Evolutionary conservation across 306 rosid genomes (phyloP).

Genomic region (Dryas alaskensis): DNA sequence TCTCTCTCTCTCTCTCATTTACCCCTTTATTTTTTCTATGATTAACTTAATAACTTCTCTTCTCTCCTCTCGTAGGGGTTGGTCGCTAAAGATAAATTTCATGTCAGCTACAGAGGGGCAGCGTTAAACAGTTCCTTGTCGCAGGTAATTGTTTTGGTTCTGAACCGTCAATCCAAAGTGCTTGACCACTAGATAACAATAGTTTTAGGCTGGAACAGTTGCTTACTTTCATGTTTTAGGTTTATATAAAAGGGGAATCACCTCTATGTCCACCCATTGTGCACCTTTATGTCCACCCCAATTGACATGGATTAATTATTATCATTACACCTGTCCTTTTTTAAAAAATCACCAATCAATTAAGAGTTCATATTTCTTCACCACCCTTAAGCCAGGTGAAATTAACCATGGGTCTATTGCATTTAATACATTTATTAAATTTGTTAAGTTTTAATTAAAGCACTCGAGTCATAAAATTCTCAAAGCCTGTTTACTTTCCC

Average conservation of each 20-base stretch:
- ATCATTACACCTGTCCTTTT: too few species aligned
- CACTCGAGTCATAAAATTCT: too few species aligned
- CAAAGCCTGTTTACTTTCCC: too few species aligned
- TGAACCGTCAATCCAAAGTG: not conserved
- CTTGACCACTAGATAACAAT: not conserved
- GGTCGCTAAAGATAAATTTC: conserved; percentile 90
- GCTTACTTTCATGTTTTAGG: not conserved
- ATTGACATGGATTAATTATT: too few species aligned
- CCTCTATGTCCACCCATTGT: too few species aligned
- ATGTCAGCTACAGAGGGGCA: conserved; percentile 88
- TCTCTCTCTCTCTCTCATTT: not conserved
- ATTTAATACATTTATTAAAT: too few species aligned
- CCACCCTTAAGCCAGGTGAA: too few species aligned
- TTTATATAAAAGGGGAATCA: not conserved
- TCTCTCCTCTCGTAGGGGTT: conserved; percentile 60
- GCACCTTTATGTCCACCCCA: too few species aligned
- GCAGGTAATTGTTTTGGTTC: conserved; percentile 50
- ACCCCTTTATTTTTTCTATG: conserved; percentile 12
- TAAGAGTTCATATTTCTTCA: too few species aligned
- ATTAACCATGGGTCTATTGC: too few species aligned
- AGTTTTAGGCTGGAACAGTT: not conserved
- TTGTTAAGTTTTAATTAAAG: too few species aligned
- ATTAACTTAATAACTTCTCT: conserved; percentile 18
- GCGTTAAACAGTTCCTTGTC: conserved; percentile 76
- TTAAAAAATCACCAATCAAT: too few species aligned